phyloP scores from a whole-genome alignment of 1,139 yeast species.

The Suhomyces bolitotheri region DNA sequence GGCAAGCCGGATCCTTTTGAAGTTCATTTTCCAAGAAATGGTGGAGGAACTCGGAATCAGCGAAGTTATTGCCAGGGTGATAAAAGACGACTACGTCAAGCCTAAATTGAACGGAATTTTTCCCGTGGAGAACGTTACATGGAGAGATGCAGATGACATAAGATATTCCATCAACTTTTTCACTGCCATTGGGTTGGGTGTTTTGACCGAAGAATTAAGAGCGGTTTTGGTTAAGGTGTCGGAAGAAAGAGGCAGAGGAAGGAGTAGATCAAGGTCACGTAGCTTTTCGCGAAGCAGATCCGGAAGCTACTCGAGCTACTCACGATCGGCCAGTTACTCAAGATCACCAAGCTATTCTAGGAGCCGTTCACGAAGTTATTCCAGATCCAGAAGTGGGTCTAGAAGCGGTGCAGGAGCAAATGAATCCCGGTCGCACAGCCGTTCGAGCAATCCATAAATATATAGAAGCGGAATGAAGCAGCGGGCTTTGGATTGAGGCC shows the following conservation, averaged over 20 bases:
- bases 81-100: slow-evolving; percentile 48
- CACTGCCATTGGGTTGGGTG: slow-evolving; percentile 90
- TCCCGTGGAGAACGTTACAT: slow-evolving; percentile 42
- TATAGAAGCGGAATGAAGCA: too few species aligned
- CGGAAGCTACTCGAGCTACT: slow-evolving; percentile 22
- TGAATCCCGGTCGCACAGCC: too few species aligned
- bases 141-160: slow-evolving; percentile 54
- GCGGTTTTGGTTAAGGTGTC: slow-evolving; percentile 45
- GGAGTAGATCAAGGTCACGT: slow-evolving; percentile 21
- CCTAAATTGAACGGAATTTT: slow-evolving; percentile 51
- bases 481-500: too few species aligned
- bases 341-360: slow-evolving; percentile 23
- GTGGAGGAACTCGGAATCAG: slow-evolving; percentile 72
- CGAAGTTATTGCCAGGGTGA: slow-evolving; percentile 48
- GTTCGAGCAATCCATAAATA: too few species aligned
- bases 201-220: slow-evolving; percentile 81
- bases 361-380: slow-evolving; percentile 11
- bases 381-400: slow-evolving; percentile 21
- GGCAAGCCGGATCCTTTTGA: slow-evolving; percentile 77
- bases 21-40: slow-evolving; percentile 78
- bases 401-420: slow-evolving; percentile 19
- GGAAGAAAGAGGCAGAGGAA: slow-evolving; percentile 21
- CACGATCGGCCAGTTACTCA: too few species aligned
- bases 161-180: slow-evolving; percentile 86
- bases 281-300: slow-evolving; percentile 19